A percentile compares a stretch with the other conserved stretches of the same genome.
phyloP scores from a whole-genome alignment of 1,284 basidiomycete genomes.

The Albatrellus sp. region DNA sequence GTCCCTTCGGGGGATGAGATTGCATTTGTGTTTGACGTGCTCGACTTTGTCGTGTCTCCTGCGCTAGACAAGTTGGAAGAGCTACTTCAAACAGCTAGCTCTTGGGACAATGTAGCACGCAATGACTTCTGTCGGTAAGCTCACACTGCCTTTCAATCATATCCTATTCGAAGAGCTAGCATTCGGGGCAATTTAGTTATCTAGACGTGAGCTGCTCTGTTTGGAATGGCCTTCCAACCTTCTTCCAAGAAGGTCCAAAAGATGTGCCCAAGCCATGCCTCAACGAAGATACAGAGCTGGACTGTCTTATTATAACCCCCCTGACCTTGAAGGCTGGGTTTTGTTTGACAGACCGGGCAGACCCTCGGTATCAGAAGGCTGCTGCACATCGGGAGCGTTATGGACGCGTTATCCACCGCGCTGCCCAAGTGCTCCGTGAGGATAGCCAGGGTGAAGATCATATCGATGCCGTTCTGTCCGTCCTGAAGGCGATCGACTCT shows the following conservation, averaged over 20 bases:
- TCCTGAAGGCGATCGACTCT: conserved; percentile 62
- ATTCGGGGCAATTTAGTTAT: conserved; percentile 28
- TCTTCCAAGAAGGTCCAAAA: conserved; percentile 50
- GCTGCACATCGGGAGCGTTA: conserved; percentile 51
- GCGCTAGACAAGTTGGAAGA: conserved; percentile 57
- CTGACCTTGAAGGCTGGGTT: conserved; percentile 66
- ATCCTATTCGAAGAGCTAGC: neutral
- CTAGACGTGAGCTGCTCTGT: conserved; percentile 52
- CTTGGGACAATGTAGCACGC: conserved; percentile 64
- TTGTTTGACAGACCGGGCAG: conserved; percentile 61
- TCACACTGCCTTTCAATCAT: conserved; percentile 5
- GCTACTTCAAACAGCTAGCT: conserved; percentile 42
- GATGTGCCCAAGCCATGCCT: conserved; percentile 41
- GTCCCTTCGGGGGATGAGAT: conserved; percentile 70
- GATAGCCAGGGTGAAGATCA: conserved; percentile 71
- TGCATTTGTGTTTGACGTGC: conserved; percentile 68
- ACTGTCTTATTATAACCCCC: conserved; percentile 50
- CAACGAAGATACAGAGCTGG: conserved; percentile 48
- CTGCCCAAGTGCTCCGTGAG: conserved; percentile 54
- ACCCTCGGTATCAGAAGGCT: conserved; percentile 65
- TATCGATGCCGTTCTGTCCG: conserved; percentile 75
- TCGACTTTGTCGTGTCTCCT: conserved; percentile 61
- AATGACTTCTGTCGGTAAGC: conserved; percentile 90
- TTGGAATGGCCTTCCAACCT: conserved; percentile 63
- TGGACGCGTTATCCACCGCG: conserved; percentile 60